These are phyloP conservation scores for Ophiocordyceps camponoti-floridani DNA, from an alignment of 2,329 filamentous ascomycete genomes.

Conservation along the genomic window DNA sequence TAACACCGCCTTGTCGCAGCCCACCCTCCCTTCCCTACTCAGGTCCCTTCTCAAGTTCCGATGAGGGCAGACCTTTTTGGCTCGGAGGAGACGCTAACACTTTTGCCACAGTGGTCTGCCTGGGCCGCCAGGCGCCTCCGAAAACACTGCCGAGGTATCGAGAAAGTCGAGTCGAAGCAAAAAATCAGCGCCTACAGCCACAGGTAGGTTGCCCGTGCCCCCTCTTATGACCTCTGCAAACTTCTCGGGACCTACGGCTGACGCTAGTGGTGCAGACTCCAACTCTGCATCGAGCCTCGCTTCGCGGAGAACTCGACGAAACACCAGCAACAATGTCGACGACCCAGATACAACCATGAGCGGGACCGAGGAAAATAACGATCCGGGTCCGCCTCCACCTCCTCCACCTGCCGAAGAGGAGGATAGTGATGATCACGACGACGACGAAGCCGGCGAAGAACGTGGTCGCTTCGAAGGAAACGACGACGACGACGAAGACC, in stretches of 20 bases:
- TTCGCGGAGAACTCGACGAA: slow-evolving; percentile 33
- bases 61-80: background rate
- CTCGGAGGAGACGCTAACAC: slow-evolving; percentile 3
- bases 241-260: background rate
- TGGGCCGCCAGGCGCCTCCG: slow-evolving; percentile 44
- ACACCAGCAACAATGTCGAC: slow-evolving; percentile 25
- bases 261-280: slow-evolving; percentile 11
- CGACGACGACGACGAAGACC: slow-evolving; percentile 44
- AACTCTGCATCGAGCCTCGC: slow-evolving; percentile 18
- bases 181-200: slow-evolving; percentile 33
- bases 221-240: background rate
- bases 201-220: slow-evolving; percentile 13
- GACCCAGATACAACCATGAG: slow-evolving; percentile 56
- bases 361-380: slow-evolving; percentile 40
- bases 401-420: slow-evolving; percentile 22
- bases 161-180: slow-evolving; percentile 58
- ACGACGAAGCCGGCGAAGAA: slow-evolving; percentile 20
- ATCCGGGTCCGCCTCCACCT: slow-evolving; percentile 22
- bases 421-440: slow-evolving; percentile 14
- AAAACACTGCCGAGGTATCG: slow-evolving; percentile 33
- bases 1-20: slow-evolving; percentile 1
- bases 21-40: background rate
- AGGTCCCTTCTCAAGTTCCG: background rate
- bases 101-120: slow-evolving; percentile 7
- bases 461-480: slow-evolving; percentile 39